Evolutionary conservation across 352 stramenopile genomes (phyloP).

Genomic region (Plasmopara halstedii): DNA sequence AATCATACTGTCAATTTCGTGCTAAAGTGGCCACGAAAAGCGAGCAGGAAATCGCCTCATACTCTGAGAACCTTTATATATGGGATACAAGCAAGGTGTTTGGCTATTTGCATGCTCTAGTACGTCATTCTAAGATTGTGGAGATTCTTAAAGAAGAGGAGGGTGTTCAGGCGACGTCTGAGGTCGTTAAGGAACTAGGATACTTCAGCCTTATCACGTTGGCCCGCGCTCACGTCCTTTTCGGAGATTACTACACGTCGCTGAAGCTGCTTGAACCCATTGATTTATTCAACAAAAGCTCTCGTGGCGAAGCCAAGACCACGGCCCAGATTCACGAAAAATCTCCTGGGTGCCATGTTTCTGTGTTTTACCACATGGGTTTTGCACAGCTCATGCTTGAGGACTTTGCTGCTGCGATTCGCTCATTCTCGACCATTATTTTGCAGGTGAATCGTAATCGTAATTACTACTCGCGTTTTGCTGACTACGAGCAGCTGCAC

Average conservation of each 20-base stretch:
- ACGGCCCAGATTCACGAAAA: constrained; percentile 84
- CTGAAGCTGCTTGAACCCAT: constrained; percentile 89
- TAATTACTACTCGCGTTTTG: constrained; percentile 88
- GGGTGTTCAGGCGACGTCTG: constrained; percentile 36
- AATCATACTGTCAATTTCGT: constrained; percentile 96
- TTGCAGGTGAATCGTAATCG: constrained; percentile 83
- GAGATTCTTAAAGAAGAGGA: constrained; percentile 70
- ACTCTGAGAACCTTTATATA: constrained; percentile 81
- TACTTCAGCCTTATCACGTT: constrained; percentile 95
- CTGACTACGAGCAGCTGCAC: constrained; percentile 91
- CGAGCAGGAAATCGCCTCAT: constrained; percentile 47
- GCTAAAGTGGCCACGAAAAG: constrained; percentile 69
- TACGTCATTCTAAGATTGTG: constrained; percentile 89
- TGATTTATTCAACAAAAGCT: constrained; percentile 82
- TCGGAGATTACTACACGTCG: constrained; percentile 94
- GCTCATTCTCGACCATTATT: constrained; percentile 86
- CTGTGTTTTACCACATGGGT: constrained; percentile 96
- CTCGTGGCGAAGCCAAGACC: constrained; percentile 37
- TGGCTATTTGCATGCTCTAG: constrained; percentile 91
- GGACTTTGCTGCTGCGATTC: constrained; percentile 91
- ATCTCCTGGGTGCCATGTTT: constrained; percentile 90
- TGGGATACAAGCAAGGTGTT: constrained; percentile 96
- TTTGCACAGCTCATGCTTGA: constrained; percentile 97
- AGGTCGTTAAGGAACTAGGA: constrained; percentile 86
- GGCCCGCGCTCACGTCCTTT: constrained; percentile 92